Evolutionary conservation across 495 filamentous ascomycete species (phyloP).

Genomic region (Penicillium soppii): DNA sequence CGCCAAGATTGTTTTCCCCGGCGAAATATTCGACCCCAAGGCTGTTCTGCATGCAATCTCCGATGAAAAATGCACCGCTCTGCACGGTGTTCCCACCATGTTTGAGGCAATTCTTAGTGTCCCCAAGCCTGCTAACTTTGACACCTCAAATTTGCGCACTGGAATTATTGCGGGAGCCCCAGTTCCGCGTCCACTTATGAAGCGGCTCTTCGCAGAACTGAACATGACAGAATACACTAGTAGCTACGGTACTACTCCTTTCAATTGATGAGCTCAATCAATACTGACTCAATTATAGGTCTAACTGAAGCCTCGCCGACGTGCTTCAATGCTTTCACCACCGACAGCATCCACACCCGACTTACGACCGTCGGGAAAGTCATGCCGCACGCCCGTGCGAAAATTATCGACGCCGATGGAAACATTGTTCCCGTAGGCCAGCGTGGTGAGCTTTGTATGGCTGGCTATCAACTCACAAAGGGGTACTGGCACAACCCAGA

Average conservation of each 20-base stretch:
- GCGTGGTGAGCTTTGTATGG: slow-evolving; percentile 65
- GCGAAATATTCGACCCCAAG: slow-evolving; percentile 60
- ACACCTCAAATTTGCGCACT: slow-evolving; percentile 53
- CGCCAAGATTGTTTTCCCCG: slow-evolving; percentile 64
- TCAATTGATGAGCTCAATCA: no score
- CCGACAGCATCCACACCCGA: slow-evolving; percentile 57
- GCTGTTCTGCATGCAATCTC: slow-evolving; percentile 59
- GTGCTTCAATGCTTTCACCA: slow-evolving; percentile 68
- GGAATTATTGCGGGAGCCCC: slow-evolving; percentile 70
- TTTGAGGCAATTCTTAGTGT: slow-evolving; percentile 63
- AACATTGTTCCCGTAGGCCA: slow-evolving; percentile 57
- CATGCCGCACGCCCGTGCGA: slow-evolving; percentile 65
- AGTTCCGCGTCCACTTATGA: slow-evolving; percentile 64
- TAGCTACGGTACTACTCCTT: slow-evolving; percentile 50
- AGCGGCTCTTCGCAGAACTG: slow-evolving; percentile 55
- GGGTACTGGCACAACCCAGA: slow-evolving; percentile 72
- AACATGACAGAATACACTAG: slow-evolving; percentile 69
- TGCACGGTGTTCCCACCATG: slow-evolving; percentile 74
- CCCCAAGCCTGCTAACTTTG: slow-evolving; percentile 46
- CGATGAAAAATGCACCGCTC: slow-evolving; percentile 64
- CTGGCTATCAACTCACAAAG: slow-evolving; percentile 65
- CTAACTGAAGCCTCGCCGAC: slow-evolving; percentile 72
- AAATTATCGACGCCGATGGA: slow-evolving; percentile 64
- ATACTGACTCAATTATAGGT: slow-evolving; percentile 22
- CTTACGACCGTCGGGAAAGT: slow-evolving; percentile 65